These are phyloP conservation scores for Tricholomella constricta DNA, from an alignment of 768 basidiomycete species.

Conservation along the genomic window DNA sequence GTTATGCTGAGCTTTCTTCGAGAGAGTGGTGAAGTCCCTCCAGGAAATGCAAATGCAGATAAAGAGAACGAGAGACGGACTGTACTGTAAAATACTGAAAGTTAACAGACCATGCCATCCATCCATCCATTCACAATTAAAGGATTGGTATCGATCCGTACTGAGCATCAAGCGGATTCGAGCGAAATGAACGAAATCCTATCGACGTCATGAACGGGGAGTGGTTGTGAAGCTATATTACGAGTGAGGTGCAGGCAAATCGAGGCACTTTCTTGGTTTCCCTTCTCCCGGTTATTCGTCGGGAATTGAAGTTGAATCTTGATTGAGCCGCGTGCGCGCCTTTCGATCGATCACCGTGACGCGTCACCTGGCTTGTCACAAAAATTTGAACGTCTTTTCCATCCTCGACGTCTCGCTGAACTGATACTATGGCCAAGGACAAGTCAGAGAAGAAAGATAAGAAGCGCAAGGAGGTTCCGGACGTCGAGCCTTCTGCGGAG, in stretches of 20 bases:
- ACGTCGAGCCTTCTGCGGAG: constrained; percentile 32
- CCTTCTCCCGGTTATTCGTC: too few relatives aligned
- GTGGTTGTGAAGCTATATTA: too few relatives aligned
- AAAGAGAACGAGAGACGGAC: background rate
- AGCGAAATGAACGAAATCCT: too few relatives aligned
- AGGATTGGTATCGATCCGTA: too few relatives aligned
- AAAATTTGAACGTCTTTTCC: constrained; percentile 12
- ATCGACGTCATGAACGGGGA: too few relatives aligned
- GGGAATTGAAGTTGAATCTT: background rate
- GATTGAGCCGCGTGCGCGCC: background rate
- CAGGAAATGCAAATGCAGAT: constrained; percentile 31
- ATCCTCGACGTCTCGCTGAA: background rate
- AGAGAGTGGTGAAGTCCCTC: constrained; percentile 38
- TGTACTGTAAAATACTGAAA: background rate
- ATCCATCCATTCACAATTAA: too few relatives aligned
- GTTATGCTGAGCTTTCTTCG: constrained; percentile 65
- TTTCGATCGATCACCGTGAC: constrained; percentile 10
- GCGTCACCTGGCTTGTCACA: constrained; percentile 13
- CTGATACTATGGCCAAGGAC: constrained; percentile 61
- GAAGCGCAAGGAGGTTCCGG: constrained; percentile 55
- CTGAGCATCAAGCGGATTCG: too few relatives aligned
- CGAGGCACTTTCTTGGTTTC: too few relatives aligned
- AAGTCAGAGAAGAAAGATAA: constrained; percentile 78
- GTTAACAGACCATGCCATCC: too few relatives aligned
- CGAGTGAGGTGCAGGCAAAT: too few relatives aligned